A percentile compares a stretch with the other conserved stretches of the same genome.
Evolutionary conservation across 306 rosid species (phyloP).

Genomic region (Ceratonia siliqua): DNA sequence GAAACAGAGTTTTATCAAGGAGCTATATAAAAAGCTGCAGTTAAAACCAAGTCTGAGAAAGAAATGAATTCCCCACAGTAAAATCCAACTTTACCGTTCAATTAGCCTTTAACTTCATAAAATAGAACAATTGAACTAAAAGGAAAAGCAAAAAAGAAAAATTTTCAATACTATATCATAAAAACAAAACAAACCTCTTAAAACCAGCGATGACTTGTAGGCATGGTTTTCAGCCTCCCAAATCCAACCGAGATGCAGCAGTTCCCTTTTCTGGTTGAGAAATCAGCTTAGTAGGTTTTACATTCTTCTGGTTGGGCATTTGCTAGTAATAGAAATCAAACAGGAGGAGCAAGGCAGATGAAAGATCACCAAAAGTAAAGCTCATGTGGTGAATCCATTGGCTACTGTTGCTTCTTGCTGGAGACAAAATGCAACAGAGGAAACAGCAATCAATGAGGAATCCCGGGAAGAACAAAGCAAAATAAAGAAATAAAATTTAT

Average conservation of each 20-base stretch:
- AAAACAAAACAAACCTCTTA: neutral
- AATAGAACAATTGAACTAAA: neutral
- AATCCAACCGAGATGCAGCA: neutral
- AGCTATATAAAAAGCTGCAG: neutral
- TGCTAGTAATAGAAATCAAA: neutral
- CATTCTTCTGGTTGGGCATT: neutral
- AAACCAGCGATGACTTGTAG: neutral
- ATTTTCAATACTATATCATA: neutral
- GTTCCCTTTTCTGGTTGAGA: neutral
- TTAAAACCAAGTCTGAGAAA: neutral
- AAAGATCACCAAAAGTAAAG: neutral
- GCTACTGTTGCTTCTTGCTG: neutral
- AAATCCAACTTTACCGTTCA: neutral
- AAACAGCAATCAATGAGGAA: neutral
- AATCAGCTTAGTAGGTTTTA: neutral
- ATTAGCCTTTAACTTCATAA: neutral
- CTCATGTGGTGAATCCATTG: neutral
- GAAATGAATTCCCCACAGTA: neutral
- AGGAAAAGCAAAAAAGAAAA: neutral
- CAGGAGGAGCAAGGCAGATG: neutral
- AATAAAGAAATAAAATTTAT: neutral
- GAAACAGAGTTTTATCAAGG: neutral
- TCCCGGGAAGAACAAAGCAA: neutral
- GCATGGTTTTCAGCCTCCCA: neutral
- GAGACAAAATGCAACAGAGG: neutral